Conservation (phyloP, 345 rosid species). For the Gossypium sturtianum region DNA sequence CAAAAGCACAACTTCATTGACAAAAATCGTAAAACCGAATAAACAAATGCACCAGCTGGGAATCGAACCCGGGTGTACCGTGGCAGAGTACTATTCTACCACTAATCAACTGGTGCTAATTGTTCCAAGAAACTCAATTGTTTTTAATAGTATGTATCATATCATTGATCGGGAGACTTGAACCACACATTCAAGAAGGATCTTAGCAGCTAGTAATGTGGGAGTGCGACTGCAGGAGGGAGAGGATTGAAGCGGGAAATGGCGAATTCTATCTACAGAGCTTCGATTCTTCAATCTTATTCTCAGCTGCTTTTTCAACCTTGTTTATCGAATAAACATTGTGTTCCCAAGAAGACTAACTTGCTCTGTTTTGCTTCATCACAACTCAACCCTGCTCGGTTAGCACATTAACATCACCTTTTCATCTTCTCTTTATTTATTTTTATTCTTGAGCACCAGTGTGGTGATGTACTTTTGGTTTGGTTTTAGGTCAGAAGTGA, state of each 20-base stretch:
- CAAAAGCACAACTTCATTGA: too few species aligned
- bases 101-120: constrained; percentile 67
- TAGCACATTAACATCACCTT: constrained; percentile 9
- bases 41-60: constrained; percentile 39
- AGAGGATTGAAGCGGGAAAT: constrained; percentile 30
- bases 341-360: constrained; percentile 18
- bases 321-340: constrained; percentile 1
- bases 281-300: constrained; percentile 25
- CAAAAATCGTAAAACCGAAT: not conserved
- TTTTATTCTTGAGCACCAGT: not conserved
- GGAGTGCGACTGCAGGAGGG: not conserved
- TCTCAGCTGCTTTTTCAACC: constrained; percentile 11
- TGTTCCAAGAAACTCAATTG: fast-evolving
- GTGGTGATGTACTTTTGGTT: not conserved
- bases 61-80: constrained; percentile 75
- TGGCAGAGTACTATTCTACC: constrained; percentile 80
- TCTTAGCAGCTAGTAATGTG: not conserved
- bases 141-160: fast-evolving
- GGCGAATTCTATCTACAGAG: constrained; percentile 50
- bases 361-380: constrained; percentile 33
- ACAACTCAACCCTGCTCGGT: constrained; percentile 40
- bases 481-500: constrained; percentile 34
- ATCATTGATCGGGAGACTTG: not conserved
- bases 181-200: not conserved
- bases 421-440: not conserved